These are phyloP conservation scores for Diplotaxis tenuifolia DNA, from an alignment of 345 rosid species.

Conservation along the genomic window DNA sequence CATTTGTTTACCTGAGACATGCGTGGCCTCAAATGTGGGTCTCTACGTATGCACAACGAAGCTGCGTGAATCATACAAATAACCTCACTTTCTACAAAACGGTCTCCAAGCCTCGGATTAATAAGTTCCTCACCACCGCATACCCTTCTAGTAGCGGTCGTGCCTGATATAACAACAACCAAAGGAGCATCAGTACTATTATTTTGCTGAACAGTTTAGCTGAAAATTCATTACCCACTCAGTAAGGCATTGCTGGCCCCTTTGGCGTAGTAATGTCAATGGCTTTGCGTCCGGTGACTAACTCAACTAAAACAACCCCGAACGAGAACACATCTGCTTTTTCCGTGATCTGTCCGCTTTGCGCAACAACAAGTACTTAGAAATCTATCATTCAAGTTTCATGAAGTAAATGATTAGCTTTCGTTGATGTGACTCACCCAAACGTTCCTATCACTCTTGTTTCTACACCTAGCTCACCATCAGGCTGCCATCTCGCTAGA, in stretches of 20 bases:
- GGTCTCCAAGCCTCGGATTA: conserved; percentile 63
- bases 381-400: not conserved
- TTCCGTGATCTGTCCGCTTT: conserved; percentile 96
- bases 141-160: conserved; percentile 86
- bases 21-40: conserved; percentile 90
- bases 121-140: conserved; percentile 76
- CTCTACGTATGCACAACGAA: conserved; percentile 77
- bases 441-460: conserved; percentile 98
- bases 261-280: conserved; percentile 86
- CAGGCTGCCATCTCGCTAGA: conserved; percentile 99
- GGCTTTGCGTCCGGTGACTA: conserved; percentile 93
- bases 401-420: conserved; percentile 3
- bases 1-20: conserved; percentile 81
- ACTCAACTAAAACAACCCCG: conserved; percentile 93
- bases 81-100: conserved; percentile 73
- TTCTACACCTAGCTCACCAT: conserved; percentile 88
- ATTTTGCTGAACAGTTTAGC: not conserved
- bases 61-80: conserved; percentile 97
- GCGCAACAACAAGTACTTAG: conserved; percentile 22
- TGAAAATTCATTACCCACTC: conserved; percentile 72
- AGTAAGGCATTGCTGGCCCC: conserved; percentile 97
- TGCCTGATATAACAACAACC: conserved; percentile 54
- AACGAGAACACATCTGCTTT: conserved; percentile 98
- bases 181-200: conserved; percentile 9
- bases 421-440: conserved; percentile 56